Conservation (phyloP, 306 rosid genomes). For the Datisca glomerata region DNA sequence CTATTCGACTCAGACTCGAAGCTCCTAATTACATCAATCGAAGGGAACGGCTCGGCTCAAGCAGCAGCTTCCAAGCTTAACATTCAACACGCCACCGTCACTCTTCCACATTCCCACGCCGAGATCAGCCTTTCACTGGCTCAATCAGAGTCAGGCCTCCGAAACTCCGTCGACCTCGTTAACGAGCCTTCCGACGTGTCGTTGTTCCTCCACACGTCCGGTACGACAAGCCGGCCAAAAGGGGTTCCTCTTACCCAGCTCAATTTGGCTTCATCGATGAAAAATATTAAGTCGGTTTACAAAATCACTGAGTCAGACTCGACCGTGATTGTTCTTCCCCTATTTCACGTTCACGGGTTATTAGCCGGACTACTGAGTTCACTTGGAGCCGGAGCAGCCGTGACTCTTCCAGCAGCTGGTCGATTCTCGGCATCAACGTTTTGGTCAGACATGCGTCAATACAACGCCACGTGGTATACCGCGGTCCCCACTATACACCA, state of each 20-base stretch:
- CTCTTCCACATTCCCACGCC: slow-evolving; percentile 10
- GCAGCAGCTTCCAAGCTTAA: slow-evolving; percentile 41
- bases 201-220: slow-evolving; percentile 66
- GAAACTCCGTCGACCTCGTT: slow-evolving; percentile 4
- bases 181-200: slow-evolving; percentile 42
- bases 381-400: slow-evolving; percentile 34
- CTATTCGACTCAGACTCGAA: slow-evolving; percentile 44
- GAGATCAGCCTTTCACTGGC: slow-evolving; percentile 17
- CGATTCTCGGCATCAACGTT: slow-evolving; percentile 59
- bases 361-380: slow-evolving; percentile 43
- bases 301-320: slow-evolving; percentile 50
- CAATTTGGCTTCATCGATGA: slow-evolving; percentile 31
- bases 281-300: slow-evolving; percentile 42
- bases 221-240: slow-evolving; percentile 67
- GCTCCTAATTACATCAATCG: slow-evolving; percentile 35
- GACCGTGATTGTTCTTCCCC: slow-evolving; percentile 45
- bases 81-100: slow-evolving; percentile 26
- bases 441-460: slow-evolving; percentile 45
- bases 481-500: slow-evolving; percentile 69
- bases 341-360: slow-evolving; percentile 58
- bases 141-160: slow-evolving; percentile 5
- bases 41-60: slow-evolving; percentile 41
- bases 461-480: slow-evolving; percentile 55
- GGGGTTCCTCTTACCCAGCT: slow-evolving; percentile 57
- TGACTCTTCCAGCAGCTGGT: slow-evolving; percentile 40